Percentiles rank a stretch among this genome's conserved stretches.
These are phyloP conservation scores for Erythrophleum ivorense DNA, from an alignment of 331 rosid species.

Conservation along the genomic window DNA sequence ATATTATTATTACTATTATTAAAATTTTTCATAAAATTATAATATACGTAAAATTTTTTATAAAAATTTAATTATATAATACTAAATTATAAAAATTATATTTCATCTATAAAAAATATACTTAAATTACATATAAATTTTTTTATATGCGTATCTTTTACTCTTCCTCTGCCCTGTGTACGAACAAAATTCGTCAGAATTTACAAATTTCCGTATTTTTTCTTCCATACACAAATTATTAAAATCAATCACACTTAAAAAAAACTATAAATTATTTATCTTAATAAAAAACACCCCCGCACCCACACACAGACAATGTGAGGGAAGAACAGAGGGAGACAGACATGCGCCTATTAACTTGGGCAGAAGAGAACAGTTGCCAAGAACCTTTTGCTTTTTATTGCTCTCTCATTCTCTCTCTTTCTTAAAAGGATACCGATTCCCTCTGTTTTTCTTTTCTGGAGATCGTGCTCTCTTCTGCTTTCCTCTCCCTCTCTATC, in stretches of 20 bases:
- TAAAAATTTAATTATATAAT: too few species aligned
- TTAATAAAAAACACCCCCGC: neutral
- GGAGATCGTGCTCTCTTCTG: conserved; percentile 54
- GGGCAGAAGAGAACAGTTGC: conserved; percentile 32
- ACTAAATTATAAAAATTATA: too few species aligned
- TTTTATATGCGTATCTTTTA: neutral
- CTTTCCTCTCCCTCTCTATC: neutral
- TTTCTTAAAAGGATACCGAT: conserved; percentile 32
- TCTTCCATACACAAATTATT: too few species aligned
- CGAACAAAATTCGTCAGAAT: too few species aligned
- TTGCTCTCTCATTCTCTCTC: conserved; percentile 43
- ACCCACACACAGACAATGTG: neutral
- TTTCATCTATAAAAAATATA: too few species aligned
- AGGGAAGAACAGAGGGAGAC: neutral
- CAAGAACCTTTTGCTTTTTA: conserved; percentile 68
- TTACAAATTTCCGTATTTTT: too few species aligned
- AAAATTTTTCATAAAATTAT: too few species aligned
- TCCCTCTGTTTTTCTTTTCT: conserved; percentile 44
- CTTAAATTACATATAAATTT: too few species aligned
- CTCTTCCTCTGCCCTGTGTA: neutral
- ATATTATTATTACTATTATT: too few species aligned
- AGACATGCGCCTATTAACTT: conserved; percentile 18
- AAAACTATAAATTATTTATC: too few species aligned
- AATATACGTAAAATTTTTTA: too few species aligned
- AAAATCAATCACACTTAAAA: too few species aligned